phyloP scores from a whole-genome alignment of 495 filamentous ascomycete genomes.

The Tuber microsphaerosporum region DNA sequence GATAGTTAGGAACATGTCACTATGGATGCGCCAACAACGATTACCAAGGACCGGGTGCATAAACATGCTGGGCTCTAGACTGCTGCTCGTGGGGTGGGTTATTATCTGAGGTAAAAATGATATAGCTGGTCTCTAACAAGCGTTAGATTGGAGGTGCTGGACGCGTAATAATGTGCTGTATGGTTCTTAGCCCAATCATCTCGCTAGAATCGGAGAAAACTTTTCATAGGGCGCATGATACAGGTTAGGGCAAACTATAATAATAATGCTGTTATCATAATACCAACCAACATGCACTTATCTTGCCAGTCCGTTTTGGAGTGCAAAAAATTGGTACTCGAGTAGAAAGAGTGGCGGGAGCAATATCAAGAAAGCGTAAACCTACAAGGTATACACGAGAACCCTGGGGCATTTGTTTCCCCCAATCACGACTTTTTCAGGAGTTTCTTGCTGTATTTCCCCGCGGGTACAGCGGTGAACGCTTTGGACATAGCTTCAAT shows the following conservation, averaged over 20 bases:
- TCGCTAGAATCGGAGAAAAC: not conserved
- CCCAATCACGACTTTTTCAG: not conserved
- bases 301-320: not conserved
- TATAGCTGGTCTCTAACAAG: not conserved
- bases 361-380: not conserved
- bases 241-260: not conserved
- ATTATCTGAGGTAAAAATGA: not conserved
- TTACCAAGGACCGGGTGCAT: not conserved
- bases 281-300: not conserved
- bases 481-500: not conserved
- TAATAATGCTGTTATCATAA: not conserved
- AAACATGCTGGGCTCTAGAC: not conserved
- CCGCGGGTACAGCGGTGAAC: not conserved
- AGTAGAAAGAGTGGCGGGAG: not conserved
- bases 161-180: not conserved
- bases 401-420: not conserved
- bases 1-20: not conserved
- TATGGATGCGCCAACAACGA: not conserved
- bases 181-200: not conserved
- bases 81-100: not conserved
- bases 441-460: not conserved
- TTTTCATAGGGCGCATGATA: not conserved
- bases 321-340: not conserved
- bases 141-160: not conserved
- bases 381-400: not conserved